These are phyloP conservation scores for Aspergillus carlsbadensis DNA, from an alignment of 495 filamentous ascomycete genomes.

Conservation along the genomic window DNA sequence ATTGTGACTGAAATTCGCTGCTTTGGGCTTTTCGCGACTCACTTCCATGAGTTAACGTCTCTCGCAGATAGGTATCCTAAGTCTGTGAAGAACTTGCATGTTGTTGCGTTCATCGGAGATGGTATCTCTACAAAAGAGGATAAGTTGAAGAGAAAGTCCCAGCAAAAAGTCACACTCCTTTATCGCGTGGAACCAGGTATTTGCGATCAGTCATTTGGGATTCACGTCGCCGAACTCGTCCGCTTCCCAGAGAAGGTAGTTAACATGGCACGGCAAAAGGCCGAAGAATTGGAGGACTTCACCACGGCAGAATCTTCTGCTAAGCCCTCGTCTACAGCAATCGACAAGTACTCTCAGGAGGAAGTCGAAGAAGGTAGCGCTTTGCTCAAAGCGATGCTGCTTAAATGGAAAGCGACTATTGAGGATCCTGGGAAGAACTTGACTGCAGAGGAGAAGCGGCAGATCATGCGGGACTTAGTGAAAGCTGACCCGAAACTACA, in stretches of 20 bases:
- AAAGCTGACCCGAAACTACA: slow-evolving; percentile 66
- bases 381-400: slow-evolving; percentile 79
- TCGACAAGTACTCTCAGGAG: slow-evolving; percentile 67
- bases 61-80: slow-evolving; percentile 79
- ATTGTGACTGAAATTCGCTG: slow-evolving; percentile 94
- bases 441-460: slow-evolving; percentile 75
- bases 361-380: slow-evolving; percentile 90
- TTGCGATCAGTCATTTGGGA: slow-evolving; percentile 96
- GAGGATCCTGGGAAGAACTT: slow-evolving; percentile 56
- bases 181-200: slow-evolving; percentile 96
- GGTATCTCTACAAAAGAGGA: slow-evolving; percentile 24
- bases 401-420: slow-evolving; percentile 86
- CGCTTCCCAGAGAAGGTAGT: slow-evolving; percentile 98
- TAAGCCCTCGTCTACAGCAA: slow-evolving; percentile 36
- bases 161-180: slow-evolving; percentile 86
- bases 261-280: slow-evolving; percentile 97
- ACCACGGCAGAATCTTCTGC: slow-evolving; percentile 62
- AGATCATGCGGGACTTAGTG: slow-evolving; percentile 76
- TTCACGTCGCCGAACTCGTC: slow-evolving; percentile 96
- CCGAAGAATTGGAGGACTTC: slow-evolving; percentile 97
- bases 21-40: slow-evolving; percentile 92
- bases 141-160: slow-evolving; percentile 48
- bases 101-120: slow-evolving; percentile 89
- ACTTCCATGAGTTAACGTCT: slow-evolving; percentile 97
- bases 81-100: slow-evolving; percentile 85